A percentile compares a stretch with the other conserved stretches of the same genome.
phyloP scores from a whole-genome alignment of 768 basidiomycete genomes.

The Psilocybe tampanensis region DNA sequence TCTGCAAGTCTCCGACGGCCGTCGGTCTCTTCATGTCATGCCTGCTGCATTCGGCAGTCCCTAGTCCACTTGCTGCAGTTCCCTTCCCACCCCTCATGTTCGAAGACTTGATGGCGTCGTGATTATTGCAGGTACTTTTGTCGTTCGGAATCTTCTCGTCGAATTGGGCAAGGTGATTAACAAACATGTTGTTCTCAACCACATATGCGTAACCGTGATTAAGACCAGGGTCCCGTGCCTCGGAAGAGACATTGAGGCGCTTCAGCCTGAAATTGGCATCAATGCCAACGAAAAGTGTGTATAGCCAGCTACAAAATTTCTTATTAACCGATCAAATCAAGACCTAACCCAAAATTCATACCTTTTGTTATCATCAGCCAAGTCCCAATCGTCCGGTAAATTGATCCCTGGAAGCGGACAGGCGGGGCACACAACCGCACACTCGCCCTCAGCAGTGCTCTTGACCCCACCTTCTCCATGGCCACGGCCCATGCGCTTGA shows the following conservation, averaged over 20 bases:
- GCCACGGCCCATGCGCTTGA: conserved; percentile 7
- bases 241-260: conserved; percentile 23
- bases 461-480: not conserved
- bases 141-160: conserved; percentile 18
- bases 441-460: conserved; percentile 3
- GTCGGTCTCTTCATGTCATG: conserved; percentile 30
- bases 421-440: conserved; percentile 11
- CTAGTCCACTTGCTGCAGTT: conserved; percentile 25
- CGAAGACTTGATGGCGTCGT: conserved; percentile 27
- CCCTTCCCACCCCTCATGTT: conserved; percentile 19
- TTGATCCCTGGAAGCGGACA: conserved; percentile 11
- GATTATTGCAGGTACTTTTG: conserved; percentile 28
- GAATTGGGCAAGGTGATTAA: conserved; percentile 18
- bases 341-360: too few species aligned
- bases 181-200: conserved; percentile 25
- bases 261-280: conserved; percentile 32
- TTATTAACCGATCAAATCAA: too few species aligned
- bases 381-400: not conserved
- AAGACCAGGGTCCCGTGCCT: conserved; percentile 25
- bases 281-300: conserved; percentile 24
- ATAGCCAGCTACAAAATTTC: too few species aligned
- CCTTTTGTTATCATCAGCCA: too few species aligned
- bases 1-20: conserved; percentile 31
- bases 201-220: conserved; percentile 29
- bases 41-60: conserved; percentile 26